A percentile compares a stretch with the other conserved stretches of the same genome.
Evolutionary conservation across 2,329 filamentous ascomycete genomes (phyloP).

Genomic region (Ambrosiella cleistominuta): DNA sequence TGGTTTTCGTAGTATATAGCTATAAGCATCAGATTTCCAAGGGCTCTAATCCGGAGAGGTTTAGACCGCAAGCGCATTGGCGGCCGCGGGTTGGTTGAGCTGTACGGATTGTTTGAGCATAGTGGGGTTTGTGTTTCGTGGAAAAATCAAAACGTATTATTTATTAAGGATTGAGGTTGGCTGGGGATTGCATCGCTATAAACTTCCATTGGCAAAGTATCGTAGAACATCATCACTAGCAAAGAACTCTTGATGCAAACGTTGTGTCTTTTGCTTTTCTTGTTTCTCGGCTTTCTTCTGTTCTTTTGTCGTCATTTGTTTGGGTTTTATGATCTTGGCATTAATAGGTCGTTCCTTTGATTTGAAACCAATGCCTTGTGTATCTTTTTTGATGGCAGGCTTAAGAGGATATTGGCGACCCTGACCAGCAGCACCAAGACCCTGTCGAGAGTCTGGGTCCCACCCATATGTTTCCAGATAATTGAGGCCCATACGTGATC

Average conservation of each 20-base stretch:
- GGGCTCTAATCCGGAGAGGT: not conserved
- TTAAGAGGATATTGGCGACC: constrained; percentile 66
- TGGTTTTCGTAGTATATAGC: no score
- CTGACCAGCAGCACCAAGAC: constrained; percentile 52
- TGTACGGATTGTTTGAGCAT: not conserved
- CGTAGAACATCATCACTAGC: constrained; percentile 56
- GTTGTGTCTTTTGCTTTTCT: constrained; percentile 44
- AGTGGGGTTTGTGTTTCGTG: not conserved
- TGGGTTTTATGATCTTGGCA: constrained; percentile 20
- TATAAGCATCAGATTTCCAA: not conserved
- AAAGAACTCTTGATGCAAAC: constrained; percentile 54
- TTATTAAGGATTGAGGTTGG: not conserved
- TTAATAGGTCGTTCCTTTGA: constrained; percentile 18
- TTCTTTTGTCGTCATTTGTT: constrained; percentile 51
- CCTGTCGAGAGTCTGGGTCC: constrained; percentile 54
- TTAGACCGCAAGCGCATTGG: not conserved
- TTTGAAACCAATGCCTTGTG: constrained; percentile 50
- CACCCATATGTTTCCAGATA: constrained; percentile 52
- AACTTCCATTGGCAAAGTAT: constrained; percentile 34
- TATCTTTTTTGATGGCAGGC: constrained; percentile 53
- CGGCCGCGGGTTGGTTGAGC: not conserved
- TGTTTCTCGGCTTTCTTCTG: constrained; percentile 42
- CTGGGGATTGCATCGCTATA: not conserved
- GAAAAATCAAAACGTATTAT: not conserved
- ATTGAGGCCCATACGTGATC: constrained; percentile 49